Percentiles rank a stretch among this genome's conserved stretches.
Conservation (phyloP, 352 stramenopile species). For the Thraustochytrium striatum region DNA sequence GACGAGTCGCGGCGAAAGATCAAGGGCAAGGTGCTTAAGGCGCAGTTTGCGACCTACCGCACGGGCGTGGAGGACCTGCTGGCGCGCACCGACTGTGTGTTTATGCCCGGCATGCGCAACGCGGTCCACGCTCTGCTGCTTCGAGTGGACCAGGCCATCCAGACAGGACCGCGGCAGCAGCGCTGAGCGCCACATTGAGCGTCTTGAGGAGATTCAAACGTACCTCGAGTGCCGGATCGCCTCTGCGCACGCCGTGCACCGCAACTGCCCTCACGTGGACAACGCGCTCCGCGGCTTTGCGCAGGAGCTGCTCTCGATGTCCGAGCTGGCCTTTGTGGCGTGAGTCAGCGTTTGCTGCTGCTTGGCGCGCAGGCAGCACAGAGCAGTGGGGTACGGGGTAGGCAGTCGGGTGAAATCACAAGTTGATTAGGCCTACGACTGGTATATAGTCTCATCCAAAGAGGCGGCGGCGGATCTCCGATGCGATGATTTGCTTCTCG, state of each 20-base stretch:
- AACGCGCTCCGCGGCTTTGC: not conserved
- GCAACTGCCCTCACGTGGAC: slow-evolving; percentile 12
- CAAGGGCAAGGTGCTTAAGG: not conserved
- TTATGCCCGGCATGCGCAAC: slow-evolving; percentile 28
- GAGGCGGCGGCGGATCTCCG: slow-evolving; percentile 12
- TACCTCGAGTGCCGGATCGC: slow-evolving; percentile 31
- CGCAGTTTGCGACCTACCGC: not conserved
- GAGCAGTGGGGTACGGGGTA: no score
- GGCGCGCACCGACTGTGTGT: slow-evolving; percentile 23
- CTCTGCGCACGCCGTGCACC: not conserved
- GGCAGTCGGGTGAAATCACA: no score
- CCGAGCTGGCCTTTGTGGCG: not conserved
- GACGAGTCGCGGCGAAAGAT: slow-evolving; percentile 25
- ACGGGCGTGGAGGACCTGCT: not conserved
- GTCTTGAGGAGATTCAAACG: slow-evolving; percentile 20
- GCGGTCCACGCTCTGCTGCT: slow-evolving; percentile 21
- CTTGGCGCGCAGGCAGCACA: no score
- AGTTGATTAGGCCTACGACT: no score
- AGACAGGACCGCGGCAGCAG: not conserved
- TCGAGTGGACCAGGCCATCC: not conserved
- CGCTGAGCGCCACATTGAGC: slow-evolving; percentile 4
- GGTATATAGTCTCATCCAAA: no score
- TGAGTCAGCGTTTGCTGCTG: no score
- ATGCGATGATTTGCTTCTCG: slow-evolving; percentile 49
- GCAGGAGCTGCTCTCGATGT: slow-evolving; percentile 17